These are phyloP conservation scores for Exophiala phaeomuriformis DNA, from an alignment of 2,329 filamentous ascomycete genomes.

Conservation along the genomic window DNA sequence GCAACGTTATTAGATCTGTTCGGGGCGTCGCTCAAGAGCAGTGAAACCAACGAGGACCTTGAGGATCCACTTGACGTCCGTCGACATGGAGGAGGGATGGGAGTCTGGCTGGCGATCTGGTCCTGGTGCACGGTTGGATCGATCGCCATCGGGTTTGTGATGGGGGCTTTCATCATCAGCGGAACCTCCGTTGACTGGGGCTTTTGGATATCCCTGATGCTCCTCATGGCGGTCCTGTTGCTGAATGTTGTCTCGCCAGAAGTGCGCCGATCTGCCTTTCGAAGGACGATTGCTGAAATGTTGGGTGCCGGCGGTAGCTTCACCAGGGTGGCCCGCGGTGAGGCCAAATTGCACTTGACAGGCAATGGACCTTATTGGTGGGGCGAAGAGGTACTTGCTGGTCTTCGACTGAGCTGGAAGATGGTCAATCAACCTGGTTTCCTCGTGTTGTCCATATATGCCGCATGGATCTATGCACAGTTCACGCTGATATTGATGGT, in stretches of 20 bases:
- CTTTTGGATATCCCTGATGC: constrained; percentile 64
- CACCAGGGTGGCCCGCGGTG: constrained; percentile 57
- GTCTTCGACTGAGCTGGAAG: constrained; percentile 56
- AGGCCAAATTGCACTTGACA: constrained; percentile 68
- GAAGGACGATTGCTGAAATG: constrained; percentile 61
- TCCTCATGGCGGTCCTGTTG: constrained; percentile 58
- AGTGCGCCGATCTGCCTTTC: constrained; percentile 60
- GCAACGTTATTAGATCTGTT: constrained; percentile 67
- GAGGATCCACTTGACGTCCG: constrained; percentile 61
- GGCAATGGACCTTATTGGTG: constrained; percentile 67
- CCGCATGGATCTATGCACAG: constrained; percentile 71
- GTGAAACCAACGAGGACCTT: constrained; percentile 64
- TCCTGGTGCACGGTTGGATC: constrained; percentile 70
- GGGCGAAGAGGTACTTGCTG: constrained; percentile 69
- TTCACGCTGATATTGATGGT: constrained; percentile 65
- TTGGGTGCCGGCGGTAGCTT: constrained; percentile 24
- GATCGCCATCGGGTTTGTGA: constrained; percentile 62
- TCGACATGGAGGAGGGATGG: constrained; percentile 69
- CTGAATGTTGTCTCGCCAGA: constrained; percentile 67
- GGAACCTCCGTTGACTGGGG: constrained; percentile 61
- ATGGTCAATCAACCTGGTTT: constrained; percentile 72
- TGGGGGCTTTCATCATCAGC: constrained; percentile 64
- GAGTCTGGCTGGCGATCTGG: constrained; percentile 72
- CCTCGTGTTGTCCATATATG: constrained; percentile 62
- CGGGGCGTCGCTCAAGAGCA: constrained; percentile 66